Conservation (phyloP, 768 basidiomycete genomes). For the Candolleomyces aberdarensis region DNA sequence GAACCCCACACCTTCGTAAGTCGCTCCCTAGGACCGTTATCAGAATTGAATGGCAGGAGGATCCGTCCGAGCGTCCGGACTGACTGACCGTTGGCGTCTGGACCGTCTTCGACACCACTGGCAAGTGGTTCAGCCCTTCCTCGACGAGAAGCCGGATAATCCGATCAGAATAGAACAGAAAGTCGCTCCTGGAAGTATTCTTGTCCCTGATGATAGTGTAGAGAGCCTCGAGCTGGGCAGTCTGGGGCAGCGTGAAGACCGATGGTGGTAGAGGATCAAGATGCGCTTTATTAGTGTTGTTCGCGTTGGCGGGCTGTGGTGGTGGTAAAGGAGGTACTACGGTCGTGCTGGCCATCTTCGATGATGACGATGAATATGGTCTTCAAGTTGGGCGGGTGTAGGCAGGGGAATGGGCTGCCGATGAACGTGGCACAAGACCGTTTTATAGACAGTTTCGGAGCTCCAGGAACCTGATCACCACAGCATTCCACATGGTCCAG, state of each 20-base stretch:
- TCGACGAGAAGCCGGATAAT: slow-evolving; percentile 84
- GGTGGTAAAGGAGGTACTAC: slow-evolving; percentile 30
- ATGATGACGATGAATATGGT: too few species aligned
- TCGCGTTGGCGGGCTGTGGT: slow-evolving; percentile 29
- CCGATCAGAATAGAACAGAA: slow-evolving; percentile 92
- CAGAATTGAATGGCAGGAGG: not conserved
- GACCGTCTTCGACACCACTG: slow-evolving; percentile 66
- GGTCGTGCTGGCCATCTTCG: slow-evolving; percentile 28
- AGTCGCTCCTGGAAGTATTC: slow-evolving; percentile 87
- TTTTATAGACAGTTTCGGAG: too few species aligned
- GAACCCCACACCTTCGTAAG: slow-evolving; percentile 90
- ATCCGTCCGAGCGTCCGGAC: not conserved
- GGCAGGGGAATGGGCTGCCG: not conserved
- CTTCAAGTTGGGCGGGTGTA: not conserved
- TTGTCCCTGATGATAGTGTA: slow-evolving; percentile 94
- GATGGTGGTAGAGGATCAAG: slow-evolving; percentile 62
- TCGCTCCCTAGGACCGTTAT: slow-evolving; percentile 51
- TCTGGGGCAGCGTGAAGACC: slow-evolving; percentile 87
- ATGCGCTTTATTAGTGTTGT: slow-evolving; percentile 34
- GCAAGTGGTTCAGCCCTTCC: slow-evolving; percentile 87
- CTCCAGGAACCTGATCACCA: too few species aligned
- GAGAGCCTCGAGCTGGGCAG: slow-evolving; percentile 90
- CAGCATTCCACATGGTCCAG: too few species aligned
- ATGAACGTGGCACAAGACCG: not conserved
- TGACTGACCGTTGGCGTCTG: slow-evolving; percentile 76